phyloP scores from a whole-genome alignment of 106 monocot genomes.

The Ottelia alismoides region DNA sequence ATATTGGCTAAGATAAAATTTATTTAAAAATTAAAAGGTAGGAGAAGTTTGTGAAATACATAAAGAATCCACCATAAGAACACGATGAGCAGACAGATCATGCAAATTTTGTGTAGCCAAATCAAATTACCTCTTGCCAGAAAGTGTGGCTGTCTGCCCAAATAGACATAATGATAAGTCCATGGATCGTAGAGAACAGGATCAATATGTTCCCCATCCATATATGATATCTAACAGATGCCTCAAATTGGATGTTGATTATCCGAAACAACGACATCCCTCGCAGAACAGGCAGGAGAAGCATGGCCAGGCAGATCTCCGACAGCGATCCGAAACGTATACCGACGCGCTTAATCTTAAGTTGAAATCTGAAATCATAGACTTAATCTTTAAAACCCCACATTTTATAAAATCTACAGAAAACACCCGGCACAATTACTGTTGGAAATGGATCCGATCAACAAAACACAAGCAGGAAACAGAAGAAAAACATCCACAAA shows the following conservation, averaged over 20 bases:
- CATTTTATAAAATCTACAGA: too few relatives aligned
- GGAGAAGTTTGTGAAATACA: too few relatives aligned
- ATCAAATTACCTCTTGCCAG: slow-evolving; percentile 42
- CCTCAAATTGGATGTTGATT: slow-evolving; percentile 61
- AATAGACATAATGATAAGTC: slow-evolving; percentile 42
- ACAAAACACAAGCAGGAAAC: too few relatives aligned
- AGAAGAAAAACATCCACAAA: too few relatives aligned
- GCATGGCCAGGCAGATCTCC: slow-evolving; percentile 57
- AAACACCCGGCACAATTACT: too few relatives aligned
- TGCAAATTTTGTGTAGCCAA: too few relatives aligned
- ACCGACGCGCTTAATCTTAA: slow-evolving; percentile 45
- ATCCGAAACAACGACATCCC: slow-evolving; percentile 44
- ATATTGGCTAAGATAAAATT: too few relatives aligned
- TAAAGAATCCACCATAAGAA: too few relatives aligned
- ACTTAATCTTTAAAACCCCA: neutral
- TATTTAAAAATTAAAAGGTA: too few relatives aligned
- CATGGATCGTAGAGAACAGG: slow-evolving; percentile 45
- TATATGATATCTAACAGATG: slow-evolving; percentile 64
- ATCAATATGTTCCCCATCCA: slow-evolving; percentile 60
- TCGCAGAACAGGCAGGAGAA: slow-evolving; percentile 58
- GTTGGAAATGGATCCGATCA: too few relatives aligned
- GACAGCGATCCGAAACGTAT: slow-evolving; percentile 59
- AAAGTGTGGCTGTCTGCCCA: slow-evolving; percentile 37
- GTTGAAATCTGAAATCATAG: slow-evolving; percentile 47
- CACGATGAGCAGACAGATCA: too few relatives aligned